Base-by-base conservation (phyloP, 768 basidiomycete species). In the Filobasidium wieringae region DNA sequence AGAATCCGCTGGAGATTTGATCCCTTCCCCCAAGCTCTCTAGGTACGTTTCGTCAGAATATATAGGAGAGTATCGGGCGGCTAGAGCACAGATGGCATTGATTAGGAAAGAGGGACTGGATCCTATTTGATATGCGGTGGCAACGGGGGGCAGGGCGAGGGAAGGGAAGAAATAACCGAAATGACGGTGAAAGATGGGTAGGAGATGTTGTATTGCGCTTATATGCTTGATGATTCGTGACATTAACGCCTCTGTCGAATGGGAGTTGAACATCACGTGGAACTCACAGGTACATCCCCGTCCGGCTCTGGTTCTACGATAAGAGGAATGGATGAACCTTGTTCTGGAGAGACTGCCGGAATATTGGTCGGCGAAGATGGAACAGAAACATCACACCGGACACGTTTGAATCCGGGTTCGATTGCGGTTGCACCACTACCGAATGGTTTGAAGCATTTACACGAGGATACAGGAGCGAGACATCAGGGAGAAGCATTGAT, bases 81-180 rank as follows among this genome's bases (percentile, higher is more conserved):
- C 31, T 3, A 63, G 29, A 19, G 59, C 53, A 33, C 59, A 63
- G 31, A 58, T 47, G 7, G 55, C 55, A 52, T 63, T 63, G 32
- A 63, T 24, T 5, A 63, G 55, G n/a, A n/a, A n/a, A n/a, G n/a
- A n/a, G n/a, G n/a, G n/a, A n/a, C n/a, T n/a, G n/a, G n/a, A n/a
- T n/a, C n/a, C n/a, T n/a, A n/a, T n/a, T n/a, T n/a, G n/a, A n/a
- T n/a, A n/a, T n/a, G n/a, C n/a, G n/a, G n/a, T n/a, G n/a, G n/a
- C n/a, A 37, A 57, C 43, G 1, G 58, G 33, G 8, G 40, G 29
- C 9, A 57, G 30, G 5, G 41, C 43, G 9, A 60, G 55, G 45
- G 54, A 57, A 26, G 59, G 59, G 57, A 63, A 63, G 49, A 58
- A 60, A 34, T 63, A 63, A 19, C 43, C 37, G 52, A 56, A 63